Evolutionary conservation across 2,329 filamentous ascomycete genomes (phyloP).

Genomic region (Aspergillus phoenicis): DNA sequence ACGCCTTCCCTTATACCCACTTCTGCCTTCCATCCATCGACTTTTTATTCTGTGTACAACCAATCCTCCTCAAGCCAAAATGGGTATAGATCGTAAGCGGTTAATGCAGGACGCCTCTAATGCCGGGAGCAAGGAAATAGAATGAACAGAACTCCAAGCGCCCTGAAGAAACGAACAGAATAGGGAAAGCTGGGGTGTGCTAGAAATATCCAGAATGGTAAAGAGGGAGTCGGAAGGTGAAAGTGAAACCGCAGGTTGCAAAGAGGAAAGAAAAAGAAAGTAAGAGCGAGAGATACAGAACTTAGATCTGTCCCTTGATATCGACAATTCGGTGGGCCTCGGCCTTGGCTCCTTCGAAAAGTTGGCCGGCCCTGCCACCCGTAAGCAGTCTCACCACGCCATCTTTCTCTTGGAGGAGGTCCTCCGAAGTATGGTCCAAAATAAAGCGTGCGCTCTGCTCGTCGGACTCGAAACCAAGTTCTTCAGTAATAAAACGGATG

Average conservation of each 20-base stretch:
- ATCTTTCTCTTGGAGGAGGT: conserved; percentile 74
- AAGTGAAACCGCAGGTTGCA: not conserved
- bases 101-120: conserved; percentile 8
- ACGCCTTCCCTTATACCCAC: conserved; percentile 4
- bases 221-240: not conserved
- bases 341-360: conserved; percentile 74
- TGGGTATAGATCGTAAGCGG: conserved; percentile 6
- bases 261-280: conserved; percentile 11
- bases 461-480: conserved; percentile 93
- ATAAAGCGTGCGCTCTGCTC: conserved; percentile 89
- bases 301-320: conserved; percentile 88
- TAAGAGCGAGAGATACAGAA: conserved; percentile 13
- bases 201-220: conserved; percentile 3
- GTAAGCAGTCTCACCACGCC: conserved; percentile 74
- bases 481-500: conserved; percentile 89
- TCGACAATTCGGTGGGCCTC: conserved; percentile 85
- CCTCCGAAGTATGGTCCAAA: conserved; percentile 73
- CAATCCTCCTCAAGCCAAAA: conserved; percentile 3
- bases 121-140: not conserved
- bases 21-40: not conserved
- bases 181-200: conserved; percentile 8
- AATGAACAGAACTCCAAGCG: not conserved
- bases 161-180: conserved; percentile 7
- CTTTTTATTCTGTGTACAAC: not conserved
- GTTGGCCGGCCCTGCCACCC: conserved; percentile 68